Evolutionary conservation across 371 early-diverging fungal genomes (phyloP), one percentile per base, ranked within the genome.

Genomic region (Mucor circinelloides): DNA sequence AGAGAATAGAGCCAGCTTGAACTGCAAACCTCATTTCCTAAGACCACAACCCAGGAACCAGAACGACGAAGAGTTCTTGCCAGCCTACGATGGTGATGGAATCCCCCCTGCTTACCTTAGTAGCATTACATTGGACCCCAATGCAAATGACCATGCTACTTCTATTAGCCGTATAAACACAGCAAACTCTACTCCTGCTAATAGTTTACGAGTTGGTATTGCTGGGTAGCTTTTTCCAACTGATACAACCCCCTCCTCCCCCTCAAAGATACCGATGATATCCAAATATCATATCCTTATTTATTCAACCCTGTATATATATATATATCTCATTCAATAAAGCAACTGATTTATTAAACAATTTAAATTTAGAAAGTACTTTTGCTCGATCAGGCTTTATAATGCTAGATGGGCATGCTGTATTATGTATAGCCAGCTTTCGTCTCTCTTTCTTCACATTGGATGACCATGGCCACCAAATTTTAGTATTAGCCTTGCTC

Each of bases 31-130:
- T 2, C 60, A 46, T 28, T 72, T 72, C 32, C 27, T 72, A 19
- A 34, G 55, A 12, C 61, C 62, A 6, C 58, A 64, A 32, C 61
- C 68, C 34, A 64, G 25, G 21, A 17, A 25, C 19, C 21, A 17
- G 17, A 44, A 50, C 28, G 68, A 68, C 42, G 68, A 68, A 9
- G 72, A 72, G 28, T 68, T 57, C n/a, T 54, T 72, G 36, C 72
- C 72, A 48, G 61, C 68, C 17, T 72, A 72, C 34, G 60, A 68
- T 58, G 61, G 68, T n/a, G 66, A 70, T 23, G 52, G 50, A 23
- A 15, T 60, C 12, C 72, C 72, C 13, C 72, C 72, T 23, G 65
- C 56, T 50, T 70, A 70, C 19, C 38, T 58, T 2, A 58, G 36
- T n/a, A 13, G 10, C 31, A 52, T 52, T 9, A 52, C 55, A 50